Percentiles rank a stretch among this genome's conserved stretches.
Conservation (phyloP, 306 rosid species). For the Ochetophila trinervis region DNA sequence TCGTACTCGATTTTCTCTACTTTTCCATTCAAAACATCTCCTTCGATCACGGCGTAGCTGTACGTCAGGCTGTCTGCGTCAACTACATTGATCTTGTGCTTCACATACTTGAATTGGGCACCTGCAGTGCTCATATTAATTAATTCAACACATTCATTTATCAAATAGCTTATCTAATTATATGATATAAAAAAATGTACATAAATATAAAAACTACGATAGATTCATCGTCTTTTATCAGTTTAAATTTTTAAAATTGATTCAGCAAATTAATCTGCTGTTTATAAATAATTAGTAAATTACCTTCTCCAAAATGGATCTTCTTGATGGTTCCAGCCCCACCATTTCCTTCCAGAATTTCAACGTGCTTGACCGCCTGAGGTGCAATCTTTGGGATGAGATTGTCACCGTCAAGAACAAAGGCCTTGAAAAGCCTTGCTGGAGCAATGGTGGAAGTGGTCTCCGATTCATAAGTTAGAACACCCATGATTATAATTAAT, state of each 20-base stretch:
- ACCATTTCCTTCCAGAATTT: slow-evolving; percentile 60
- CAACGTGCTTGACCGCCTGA: slow-evolving; percentile 35
- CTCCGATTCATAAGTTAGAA: slow-evolving; percentile 26
- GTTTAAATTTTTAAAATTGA: too few relatives aligned
- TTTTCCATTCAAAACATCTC: slow-evolving; percentile 32
- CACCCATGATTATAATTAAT: background rate
- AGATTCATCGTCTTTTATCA: too few relatives aligned
- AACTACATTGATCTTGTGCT: slow-evolving; percentile 35
- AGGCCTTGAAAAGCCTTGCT: slow-evolving; percentile 38
- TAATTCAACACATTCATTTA: background rate
- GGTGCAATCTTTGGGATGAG: slow-evolving; percentile 48
- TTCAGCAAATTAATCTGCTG: too few relatives aligned
- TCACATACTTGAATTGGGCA: slow-evolving; percentile 25
- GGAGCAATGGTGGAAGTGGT: slow-evolving; percentile 24
- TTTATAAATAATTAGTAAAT: background rate
- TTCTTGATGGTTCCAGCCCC: slow-evolving; percentile 66
- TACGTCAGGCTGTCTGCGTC: slow-evolving; percentile 32
- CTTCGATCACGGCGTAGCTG: slow-evolving; percentile 45
- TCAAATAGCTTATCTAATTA: too few relatives aligned
- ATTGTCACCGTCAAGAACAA: slow-evolving; percentile 27
- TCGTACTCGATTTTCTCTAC: slow-evolving; percentile 43
- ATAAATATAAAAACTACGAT: too few relatives aligned
- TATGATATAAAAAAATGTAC: too few relatives aligned
- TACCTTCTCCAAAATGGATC: slow-evolving; percentile 49
- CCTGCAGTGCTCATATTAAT: slow-evolving; percentile 25